Evolutionary conservation across 139 green algal genomes (phyloP).

Genomic region (Astrephomene gubernaculifera): DNA sequence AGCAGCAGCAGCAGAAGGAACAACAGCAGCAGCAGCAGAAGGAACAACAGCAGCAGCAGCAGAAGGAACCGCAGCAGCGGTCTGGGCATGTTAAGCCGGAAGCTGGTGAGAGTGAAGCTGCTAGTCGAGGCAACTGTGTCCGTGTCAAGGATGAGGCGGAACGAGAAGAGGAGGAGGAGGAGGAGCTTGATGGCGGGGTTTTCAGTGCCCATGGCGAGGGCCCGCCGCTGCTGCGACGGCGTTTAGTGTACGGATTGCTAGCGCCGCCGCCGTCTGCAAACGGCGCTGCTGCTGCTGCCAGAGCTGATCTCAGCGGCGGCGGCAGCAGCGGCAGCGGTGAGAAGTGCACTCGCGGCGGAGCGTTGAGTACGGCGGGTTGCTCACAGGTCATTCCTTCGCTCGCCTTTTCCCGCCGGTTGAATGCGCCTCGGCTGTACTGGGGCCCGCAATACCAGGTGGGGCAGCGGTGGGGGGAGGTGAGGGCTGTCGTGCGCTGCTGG

Average conservation of each 20-base stretch:
- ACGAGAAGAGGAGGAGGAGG: background rate
- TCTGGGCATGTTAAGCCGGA: background rate
- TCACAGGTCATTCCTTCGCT: conserved; percentile 12
- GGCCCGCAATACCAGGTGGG: conserved; percentile 22
- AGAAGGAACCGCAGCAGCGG: background rate
- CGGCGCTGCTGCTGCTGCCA: background rate
- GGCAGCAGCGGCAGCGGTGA: background rate
- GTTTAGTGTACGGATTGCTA: conserved; percentile 21
- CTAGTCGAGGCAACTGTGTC: no score
- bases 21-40: no score
- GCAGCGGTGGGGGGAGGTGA: background rate
- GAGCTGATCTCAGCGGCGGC: background rate
- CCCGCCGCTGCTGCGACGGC: conserved; percentile 8
- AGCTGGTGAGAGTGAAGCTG: background rate
- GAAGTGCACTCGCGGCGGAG: background rate
- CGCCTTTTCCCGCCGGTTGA: conserved; percentile 1
- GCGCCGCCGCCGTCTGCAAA: background rate
- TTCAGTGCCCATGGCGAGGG: background rate
- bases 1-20: no score
- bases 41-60: background rate
- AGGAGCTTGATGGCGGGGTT: conserved; percentile 1
- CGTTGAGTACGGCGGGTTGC: conserved; percentile 18
- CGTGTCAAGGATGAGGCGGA: background rate
- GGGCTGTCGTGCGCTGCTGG: background rate
- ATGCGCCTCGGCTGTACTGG: conserved; percentile 28